Evolutionary conservation across 164 flowering plant species (phyloP), one percentile per base, ranked within the genome.

Genomic region (Stephania cephalantha): DNA sequence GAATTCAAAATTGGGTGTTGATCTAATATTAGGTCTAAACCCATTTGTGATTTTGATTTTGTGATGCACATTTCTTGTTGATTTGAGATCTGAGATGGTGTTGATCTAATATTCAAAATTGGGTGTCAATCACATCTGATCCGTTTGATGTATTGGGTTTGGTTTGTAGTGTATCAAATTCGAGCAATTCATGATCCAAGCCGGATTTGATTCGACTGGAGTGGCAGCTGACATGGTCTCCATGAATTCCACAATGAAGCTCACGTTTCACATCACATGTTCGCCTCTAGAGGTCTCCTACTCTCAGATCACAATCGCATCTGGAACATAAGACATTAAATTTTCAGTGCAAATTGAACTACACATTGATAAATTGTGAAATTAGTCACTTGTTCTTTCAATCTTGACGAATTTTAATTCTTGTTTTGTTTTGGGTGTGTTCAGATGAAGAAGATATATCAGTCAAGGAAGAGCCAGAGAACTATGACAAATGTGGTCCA

Each of bases 201-300:
- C 97, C 4, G 98, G 97, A 15, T 84, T 92, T 0, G 97, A 94
- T 80, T n/a, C 66, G 4, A 78, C 88, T 0, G 97, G 98, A 6
- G 97, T 94, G 12, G 91, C 96, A 0, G 92, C 98, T 1, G 97
- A 90, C 50, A 92, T 92, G 98, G 79, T 85, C 42, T 78, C 95
- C 73, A 68, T 89, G 83, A 94, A 94, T 74, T 84, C 96, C 13
- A 87, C 98, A 0, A 85, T 92, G 20, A 94, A 81, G 69, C 74
- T 94, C 79, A 78, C 81, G 1, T 94, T 83, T 78, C 88, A 91
- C 0, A 94, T 91, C 83, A 91, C 87, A 0, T 25, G 98, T 90
- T n/a, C 90, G 1, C 92, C 96, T 1, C 12, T 91, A 0, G 90
- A 88, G 82, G 88, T 94, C 53, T 81, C 91, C n/a, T 94, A 79